Evolutionary conservation across 2,329 filamentous ascomycete species (phyloP).

Genomic region (Penicillium sp.): DNA sequence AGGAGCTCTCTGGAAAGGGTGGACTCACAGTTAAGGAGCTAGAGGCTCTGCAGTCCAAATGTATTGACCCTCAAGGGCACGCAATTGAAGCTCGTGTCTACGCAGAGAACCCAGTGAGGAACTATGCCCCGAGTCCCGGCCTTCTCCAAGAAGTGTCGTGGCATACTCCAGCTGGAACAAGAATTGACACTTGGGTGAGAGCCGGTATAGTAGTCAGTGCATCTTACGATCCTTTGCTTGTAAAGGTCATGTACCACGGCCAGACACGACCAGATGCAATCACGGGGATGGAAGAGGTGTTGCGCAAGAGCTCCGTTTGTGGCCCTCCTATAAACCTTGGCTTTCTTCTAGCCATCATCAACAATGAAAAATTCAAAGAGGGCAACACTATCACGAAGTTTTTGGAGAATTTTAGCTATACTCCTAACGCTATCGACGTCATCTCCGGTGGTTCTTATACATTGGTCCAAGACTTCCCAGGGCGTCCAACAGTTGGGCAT

Average conservation of each 20-base stretch:
- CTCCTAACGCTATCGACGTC: constrained; percentile 52
- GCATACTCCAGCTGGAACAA: constrained; percentile 48
- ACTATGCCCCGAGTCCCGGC: constrained; percentile 62
- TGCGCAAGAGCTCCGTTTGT: constrained; percentile 39
- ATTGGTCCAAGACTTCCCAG: constrained; percentile 60
- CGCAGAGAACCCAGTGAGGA: constrained; percentile 59
- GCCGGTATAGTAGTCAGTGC: constrained; percentile 61
- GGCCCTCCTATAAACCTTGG: constrained; percentile 60
- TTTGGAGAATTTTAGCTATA: background rate
- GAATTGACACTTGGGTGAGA: constrained; percentile 40
- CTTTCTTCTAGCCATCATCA: constrained; percentile 41
- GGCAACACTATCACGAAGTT: background rate
- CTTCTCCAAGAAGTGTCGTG: constrained; percentile 58
- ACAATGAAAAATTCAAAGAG: background rate
- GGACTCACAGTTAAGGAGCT: background rate
- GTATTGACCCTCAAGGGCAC: constrained; percentile 30
- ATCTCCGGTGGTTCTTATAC: constrained; percentile 59
- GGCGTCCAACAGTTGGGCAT: constrained; percentile 56
- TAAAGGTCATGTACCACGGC: constrained; percentile 59
- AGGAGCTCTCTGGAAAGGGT: constrained; percentile 9
- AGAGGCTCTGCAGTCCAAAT: background rate
- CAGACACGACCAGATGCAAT: background rate
- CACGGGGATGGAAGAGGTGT: background rate
- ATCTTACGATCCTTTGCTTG: constrained; percentile 53
- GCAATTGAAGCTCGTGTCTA: constrained; percentile 58